Percentiles rank a stretch among this genome's conserved stretches.
Evolutionary conservation across 2,329 filamentous ascomycete genomes (phyloP).

Genomic region (Fusarium nematophilum): DNA sequence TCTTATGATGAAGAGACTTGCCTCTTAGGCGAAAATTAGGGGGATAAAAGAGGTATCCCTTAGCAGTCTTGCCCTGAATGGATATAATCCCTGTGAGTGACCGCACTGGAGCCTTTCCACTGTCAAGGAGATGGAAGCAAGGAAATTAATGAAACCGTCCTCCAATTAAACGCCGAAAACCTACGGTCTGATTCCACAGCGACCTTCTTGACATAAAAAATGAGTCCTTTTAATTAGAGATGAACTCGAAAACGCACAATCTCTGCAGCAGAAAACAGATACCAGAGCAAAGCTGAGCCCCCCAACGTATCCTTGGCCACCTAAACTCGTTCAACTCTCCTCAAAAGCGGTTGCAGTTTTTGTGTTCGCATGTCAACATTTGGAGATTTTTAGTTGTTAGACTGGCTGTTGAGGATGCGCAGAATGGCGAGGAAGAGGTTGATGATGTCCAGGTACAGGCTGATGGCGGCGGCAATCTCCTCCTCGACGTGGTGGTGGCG

Average conservation of each 20-base stretch:
- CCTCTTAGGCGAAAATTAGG: no score
- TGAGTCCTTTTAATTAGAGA: conserved; percentile 7
- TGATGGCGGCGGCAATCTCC: conserved; percentile 95
- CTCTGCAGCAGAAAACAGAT: conserved; percentile 5
- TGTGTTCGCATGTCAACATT: no score
- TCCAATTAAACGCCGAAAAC: conserved; percentile 21
- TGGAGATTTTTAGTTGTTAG: conserved; percentile 80
- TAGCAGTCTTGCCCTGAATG: no score
- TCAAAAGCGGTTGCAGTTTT: no score
- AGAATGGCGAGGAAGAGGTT: conserved; percentile 97
- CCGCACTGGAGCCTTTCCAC: no score
- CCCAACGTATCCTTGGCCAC: no score
- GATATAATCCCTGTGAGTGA: no score
- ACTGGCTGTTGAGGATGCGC: conserved; percentile 95
- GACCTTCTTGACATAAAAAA: conserved; percentile 1
- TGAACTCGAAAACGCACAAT: conserved; percentile 4
- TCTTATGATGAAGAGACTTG: no score
- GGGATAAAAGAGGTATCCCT: no score
- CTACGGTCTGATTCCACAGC: neutral
- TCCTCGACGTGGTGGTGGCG: conserved; percentile 97
- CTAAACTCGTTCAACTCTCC: no score
- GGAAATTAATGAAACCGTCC: neutral
- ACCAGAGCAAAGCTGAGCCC: neutral
- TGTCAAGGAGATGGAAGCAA: no score
- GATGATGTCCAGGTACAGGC: conserved; percentile 94